These are phyloP conservation scores for Mycena olivaceomarginata DNA, from an alignment of 768 basidiomycete species.

Conservation along the genomic window DNA sequence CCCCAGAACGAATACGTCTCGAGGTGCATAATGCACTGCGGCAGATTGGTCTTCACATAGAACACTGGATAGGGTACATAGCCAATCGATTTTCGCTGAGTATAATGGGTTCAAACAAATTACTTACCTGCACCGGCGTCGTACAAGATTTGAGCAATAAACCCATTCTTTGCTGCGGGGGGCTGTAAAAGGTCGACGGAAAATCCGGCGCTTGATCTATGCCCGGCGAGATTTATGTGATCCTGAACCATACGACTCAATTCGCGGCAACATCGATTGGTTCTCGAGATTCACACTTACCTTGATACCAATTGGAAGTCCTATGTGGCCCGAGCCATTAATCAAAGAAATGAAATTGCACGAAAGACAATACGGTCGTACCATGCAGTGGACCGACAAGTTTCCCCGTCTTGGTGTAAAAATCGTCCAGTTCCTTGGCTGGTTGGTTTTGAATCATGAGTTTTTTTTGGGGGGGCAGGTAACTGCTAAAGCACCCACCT, in stretches of 20 bases:
- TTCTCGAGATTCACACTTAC: conserved; percentile 43
- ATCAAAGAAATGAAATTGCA: background rate
- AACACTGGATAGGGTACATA: conserved; percentile 52
- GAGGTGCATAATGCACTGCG: conserved; percentile 64
- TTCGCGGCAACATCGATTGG: conserved; percentile 6
- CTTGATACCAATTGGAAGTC: conserved; percentile 61
- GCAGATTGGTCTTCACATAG: conserved; percentile 66
- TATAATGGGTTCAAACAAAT: background rate
- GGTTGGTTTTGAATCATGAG: too few species aligned
- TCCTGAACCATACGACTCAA: conserved; percentile 51
- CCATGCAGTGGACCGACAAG: conserved; percentile 67
- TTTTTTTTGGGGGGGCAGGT: too few species aligned
- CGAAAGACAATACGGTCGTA: conserved; percentile 34
- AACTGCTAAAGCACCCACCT: background rate
- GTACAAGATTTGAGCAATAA: conserved; percentile 59
- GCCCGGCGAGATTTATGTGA: conserved; percentile 62
- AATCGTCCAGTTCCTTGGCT: conserved; percentile 64
- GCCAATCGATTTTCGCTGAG: background rate
- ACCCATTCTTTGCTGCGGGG: conserved; percentile 35
- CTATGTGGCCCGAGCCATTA: background rate
- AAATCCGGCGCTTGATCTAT: conserved; percentile 60
- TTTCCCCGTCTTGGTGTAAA: conserved; percentile 59
- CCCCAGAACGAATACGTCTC: conserved; percentile 57
- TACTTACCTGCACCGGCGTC: conserved; percentile 62
- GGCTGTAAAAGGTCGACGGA: conserved; percentile 43